Evolutionary conservation across 73 alveolate genomes (phyloP).

Genomic region (Paramecium biaurelia): DNA sequence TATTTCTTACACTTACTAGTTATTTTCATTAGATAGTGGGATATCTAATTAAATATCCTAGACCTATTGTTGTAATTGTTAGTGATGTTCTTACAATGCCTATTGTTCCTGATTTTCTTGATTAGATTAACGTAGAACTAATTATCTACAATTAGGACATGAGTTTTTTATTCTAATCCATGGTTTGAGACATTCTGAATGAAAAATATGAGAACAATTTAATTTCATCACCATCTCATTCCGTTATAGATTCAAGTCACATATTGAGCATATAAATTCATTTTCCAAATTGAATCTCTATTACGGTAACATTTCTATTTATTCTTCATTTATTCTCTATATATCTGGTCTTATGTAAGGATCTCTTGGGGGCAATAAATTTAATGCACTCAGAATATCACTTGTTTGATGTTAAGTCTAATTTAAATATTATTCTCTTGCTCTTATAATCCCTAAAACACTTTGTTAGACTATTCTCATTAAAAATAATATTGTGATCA

Average conservation of each 20-base stretch:
- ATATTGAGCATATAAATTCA: constrained; percentile 11
- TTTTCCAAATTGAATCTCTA: neutral
- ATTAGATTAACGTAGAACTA: neutral
- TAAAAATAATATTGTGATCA: neutral
- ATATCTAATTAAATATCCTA: neutral
- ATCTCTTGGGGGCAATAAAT: constrained; percentile 40
- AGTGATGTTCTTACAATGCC: neutral
- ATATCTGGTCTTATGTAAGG: neutral
- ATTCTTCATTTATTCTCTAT: neutral
- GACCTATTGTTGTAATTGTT: neutral
- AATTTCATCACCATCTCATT: constrained; percentile 17
- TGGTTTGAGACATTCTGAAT: constrained; percentile 57
- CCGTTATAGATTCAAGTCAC: neutral
- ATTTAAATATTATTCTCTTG: neutral
- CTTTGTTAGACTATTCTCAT: neutral
- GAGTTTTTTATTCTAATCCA: constrained; percentile 51
- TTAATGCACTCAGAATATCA: constrained; percentile 14
- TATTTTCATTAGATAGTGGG: neutral
- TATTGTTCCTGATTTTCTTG: neutral
- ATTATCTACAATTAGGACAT: constrained; percentile 50
- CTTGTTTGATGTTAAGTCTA: neutral
- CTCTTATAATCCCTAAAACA: neutral
- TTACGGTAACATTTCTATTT: neutral
- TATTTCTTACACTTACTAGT: neutral
- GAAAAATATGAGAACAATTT: constrained; percentile 43